Base-by-base conservation (phyloP, 2,329 filamentous ascomycete species). In the Lecanicillium sp. region DNA sequence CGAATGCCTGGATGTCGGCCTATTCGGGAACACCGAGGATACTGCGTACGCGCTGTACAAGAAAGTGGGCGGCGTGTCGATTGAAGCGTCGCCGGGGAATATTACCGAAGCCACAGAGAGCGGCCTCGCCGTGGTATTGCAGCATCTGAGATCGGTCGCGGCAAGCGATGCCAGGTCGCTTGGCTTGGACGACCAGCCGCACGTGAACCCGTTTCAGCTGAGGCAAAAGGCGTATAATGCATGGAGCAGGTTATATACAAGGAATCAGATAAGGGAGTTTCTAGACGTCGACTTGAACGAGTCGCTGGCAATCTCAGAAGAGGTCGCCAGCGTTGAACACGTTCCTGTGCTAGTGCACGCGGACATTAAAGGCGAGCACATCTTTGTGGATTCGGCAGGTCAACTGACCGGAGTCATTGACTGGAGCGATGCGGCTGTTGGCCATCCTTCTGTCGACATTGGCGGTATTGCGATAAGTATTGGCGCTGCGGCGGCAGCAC, bases 391-490 rank as follows among this genome's bases (percentile, higher is more conserved):
- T 18, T 12, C 18, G 12, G 35, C 38, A 17, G 40, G 40, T 17
- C 40, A 12, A 14, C 20, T 41, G 15, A 34, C 34, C 3, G 40
- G 40, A 9, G 35, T 41, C 16, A 37, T 37, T 29, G 40, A 41
- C 30, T 41, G 40, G 40, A 41, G 40, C 40, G 40, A 41, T 14
- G 35, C 40, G 15, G 32, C 29, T 29, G 25, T 38, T 4, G 40
- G 35, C 3, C 16, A 41, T 8, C 40, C 40, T 7, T 29, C 34
- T 8, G 14, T 37, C 1, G 40, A 38, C 13, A 30, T 41, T 17
- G 19, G 15, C 25, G 40, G 40, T 13, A 20, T 41, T 16, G 30
- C 35, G n/a, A 37, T 41, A 11, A 37, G 33, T 19, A 36, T 41
- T 11, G 40, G 40, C 22, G 35, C 40, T 5, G 15, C 35, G n/a